phyloP scores from a whole-genome alignment of 148 eudicot genomes.

The Persicaria tinctoria region DNA sequence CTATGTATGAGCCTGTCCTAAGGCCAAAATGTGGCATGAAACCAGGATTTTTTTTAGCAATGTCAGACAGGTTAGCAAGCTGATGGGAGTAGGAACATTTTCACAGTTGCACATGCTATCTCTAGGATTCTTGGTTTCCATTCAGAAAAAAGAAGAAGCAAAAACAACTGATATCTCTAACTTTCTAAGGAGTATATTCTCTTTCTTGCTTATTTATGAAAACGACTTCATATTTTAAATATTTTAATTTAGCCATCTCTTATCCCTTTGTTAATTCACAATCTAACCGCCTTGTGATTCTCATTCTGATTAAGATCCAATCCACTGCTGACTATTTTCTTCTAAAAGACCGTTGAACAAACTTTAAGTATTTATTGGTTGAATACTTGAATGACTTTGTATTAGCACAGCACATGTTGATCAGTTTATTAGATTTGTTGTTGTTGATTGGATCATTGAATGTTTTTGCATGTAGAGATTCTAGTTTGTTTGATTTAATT shows the following conservation, averaged over 20 bases:
- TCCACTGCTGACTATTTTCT: no score
- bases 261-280: background rate
- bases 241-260: background rate
- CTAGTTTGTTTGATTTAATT: background rate
- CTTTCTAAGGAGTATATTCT: background rate
- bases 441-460: no score
- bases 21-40: background rate
- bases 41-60: background rate
- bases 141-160: background rate
- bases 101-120: background rate
- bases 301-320: no score
- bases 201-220: background rate
- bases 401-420: background rate
- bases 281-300: background rate
- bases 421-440: background rate
- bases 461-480: background rate
- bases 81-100: background rate
- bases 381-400: background rate
- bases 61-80: background rate
- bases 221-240: background rate
- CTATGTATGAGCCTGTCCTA: background rate
- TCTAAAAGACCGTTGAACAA: background rate
- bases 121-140: background rate
- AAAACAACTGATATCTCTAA: background rate
- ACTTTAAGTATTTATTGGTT: background rate